A percentile compares a stretch with the other conserved stretches of the same genome.
phyloP scores from a whole-genome alignment of 202 grass and related monocot genomes.

The Hordeum pubiflorum region DNA sequence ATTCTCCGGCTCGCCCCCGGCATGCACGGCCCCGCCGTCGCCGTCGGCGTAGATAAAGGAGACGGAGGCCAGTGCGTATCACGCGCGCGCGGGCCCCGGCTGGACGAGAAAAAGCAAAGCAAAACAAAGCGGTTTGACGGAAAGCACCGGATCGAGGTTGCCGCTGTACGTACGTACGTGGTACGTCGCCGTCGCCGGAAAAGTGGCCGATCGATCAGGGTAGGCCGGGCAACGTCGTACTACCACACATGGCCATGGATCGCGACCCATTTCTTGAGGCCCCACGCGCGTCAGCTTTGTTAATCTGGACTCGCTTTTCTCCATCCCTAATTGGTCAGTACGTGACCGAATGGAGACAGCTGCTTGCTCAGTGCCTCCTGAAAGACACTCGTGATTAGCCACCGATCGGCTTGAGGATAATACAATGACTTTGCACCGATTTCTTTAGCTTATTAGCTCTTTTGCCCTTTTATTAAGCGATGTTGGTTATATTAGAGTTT shows the following conservation, averaged over 20 bases:
- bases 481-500: background rate
- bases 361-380: background rate
- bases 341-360: background rate
- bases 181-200: background rate
- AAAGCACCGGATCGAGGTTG: background rate
- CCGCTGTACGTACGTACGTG: background rate
- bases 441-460: too few species aligned
- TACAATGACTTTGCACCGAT: too few species aligned
- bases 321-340: background rate
- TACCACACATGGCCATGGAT: background rate
- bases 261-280: background rate
- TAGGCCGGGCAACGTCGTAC: background rate
- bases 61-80: background rate
- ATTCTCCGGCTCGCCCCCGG: too few species aligned
- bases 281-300: background rate
- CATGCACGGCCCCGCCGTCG: too few species aligned
- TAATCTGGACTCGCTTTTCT: background rate
- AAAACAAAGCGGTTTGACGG: background rate
- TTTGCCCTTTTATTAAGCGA: background rate
- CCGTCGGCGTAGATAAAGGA: too few species aligned
- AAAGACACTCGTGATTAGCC: background rate
- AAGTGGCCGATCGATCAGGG: background rate
- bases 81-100: background rate
- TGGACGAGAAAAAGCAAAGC: background rate
- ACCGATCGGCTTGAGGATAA: too few species aligned